phyloP scores from a whole-genome alignment of 2,329 filamentous ascomycete genomes.

The Claviceps sp. region DNA sequence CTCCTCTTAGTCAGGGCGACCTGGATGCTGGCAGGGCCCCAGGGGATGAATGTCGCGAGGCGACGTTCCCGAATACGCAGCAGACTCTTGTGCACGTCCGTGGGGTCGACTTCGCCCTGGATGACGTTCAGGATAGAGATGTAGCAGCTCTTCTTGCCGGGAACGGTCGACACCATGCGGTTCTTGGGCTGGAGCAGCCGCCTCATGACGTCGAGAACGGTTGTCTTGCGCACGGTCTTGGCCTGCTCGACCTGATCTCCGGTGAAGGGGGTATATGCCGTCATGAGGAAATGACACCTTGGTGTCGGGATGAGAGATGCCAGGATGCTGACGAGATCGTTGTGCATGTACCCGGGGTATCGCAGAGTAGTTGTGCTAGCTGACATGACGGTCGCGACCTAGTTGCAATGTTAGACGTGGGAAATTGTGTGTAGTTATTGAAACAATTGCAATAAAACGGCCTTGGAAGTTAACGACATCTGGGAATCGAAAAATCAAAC shows the following conservation, averaged over 20 bases:
- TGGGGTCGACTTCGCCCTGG: constrained; percentile 94
- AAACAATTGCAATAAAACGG: neutral
- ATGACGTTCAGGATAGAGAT: constrained; percentile 99
- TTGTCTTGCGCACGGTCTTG: constrained; percentile 96
- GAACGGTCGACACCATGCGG: constrained; percentile 93
- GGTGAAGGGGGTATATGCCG: constrained; percentile 94
- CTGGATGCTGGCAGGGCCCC: constrained; percentile 95
- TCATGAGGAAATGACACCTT: constrained; percentile 96
- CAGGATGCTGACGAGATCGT: constrained; percentile 92
- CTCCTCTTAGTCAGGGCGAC: constrained; percentile 94
- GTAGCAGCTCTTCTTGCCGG: constrained; percentile 95
- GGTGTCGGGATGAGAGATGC: constrained; percentile 93
- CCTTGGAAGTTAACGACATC: too few species aligned
- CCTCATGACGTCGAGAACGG: constrained; percentile 94
- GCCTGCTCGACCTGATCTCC: constrained; percentile 92
- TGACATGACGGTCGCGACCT: constrained; percentile 95
- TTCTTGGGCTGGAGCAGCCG: constrained; percentile 94
- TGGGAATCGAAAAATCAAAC: neutral
- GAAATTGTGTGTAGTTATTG: neutral
- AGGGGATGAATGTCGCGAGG: constrained; percentile 92
- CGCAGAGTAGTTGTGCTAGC: constrained; percentile 91
- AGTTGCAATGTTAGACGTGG: neutral
- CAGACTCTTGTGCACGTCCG: constrained; percentile 95
- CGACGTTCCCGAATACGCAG: constrained; percentile 89
- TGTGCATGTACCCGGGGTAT: constrained; percentile 99